Conservation (phyloP, 139 green algal species). For the Ulvella scutata region DNA sequence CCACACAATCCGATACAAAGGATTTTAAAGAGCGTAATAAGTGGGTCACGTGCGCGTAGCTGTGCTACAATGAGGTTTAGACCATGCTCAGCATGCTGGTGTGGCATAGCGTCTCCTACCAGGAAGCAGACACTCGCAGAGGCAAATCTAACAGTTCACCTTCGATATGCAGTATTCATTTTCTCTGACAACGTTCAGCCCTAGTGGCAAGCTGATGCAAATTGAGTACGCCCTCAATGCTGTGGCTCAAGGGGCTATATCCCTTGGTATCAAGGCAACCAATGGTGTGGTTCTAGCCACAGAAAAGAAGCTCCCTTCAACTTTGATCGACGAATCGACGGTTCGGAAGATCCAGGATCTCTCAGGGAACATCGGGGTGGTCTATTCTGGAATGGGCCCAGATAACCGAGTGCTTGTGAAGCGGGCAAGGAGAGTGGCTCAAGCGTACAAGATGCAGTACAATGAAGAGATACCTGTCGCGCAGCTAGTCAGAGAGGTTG, state of each 20-base stretch:
- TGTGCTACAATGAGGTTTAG: too few relatives aligned
- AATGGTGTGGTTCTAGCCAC: slow-evolving; percentile 98
- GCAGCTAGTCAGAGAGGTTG: slow-evolving; percentile 89
- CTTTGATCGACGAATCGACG: slow-evolving; percentile 74
- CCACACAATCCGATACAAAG: too few relatives aligned
- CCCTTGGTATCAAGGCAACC: slow-evolving; percentile 86
- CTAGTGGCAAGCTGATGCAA: slow-evolving; percentile 93
- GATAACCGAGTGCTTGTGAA: slow-evolving; percentile 91
- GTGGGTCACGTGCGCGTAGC: too few relatives aligned
- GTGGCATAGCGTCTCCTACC: too few relatives aligned
- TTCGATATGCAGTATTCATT: slow-evolving; percentile 69
- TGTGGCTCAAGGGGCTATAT: slow-evolving; percentile 81
- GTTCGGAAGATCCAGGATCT: slow-evolving; percentile 87
- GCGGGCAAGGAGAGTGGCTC: slow-evolving; percentile 34
- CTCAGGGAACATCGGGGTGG: slow-evolving; percentile 83
- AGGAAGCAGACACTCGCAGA: too few relatives aligned
- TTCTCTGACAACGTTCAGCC: slow-evolving; percentile 95
- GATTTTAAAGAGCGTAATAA: too few relatives aligned
- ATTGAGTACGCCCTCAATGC: slow-evolving; percentile 98
- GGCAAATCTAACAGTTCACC: too few relatives aligned
- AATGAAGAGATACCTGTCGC: slow-evolving; percentile 92
- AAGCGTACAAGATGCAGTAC: slow-evolving; percentile 85
- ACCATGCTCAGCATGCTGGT: too few relatives aligned
- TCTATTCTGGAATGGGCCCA: slow-evolving; percentile 96
- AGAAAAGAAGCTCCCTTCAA: slow-evolving; percentile 93